Evolutionary conservation across 2,329 filamentous ascomycete species (phyloP), one percentile per base, ranked within the genome.

Genomic region (Exophiala phaeomuriformis): DNA sequence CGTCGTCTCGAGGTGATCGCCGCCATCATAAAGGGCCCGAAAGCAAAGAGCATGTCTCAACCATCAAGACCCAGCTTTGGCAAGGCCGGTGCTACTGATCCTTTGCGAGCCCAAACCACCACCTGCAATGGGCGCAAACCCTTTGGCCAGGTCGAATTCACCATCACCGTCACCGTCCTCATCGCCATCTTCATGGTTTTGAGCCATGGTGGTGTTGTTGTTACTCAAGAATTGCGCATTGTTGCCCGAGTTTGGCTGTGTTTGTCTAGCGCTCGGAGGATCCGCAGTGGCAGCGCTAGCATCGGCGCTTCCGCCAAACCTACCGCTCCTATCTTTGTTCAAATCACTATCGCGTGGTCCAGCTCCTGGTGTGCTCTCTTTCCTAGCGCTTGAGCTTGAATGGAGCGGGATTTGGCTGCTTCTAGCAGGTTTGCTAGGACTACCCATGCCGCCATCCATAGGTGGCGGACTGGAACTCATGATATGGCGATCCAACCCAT

Each of bases 381-480:
- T 66, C 27, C 66, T 64, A 33, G 66, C 65, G n/a, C 69, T 64
- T 12, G 69, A 65, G 47, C 65, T 67, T 3, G 64, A 64, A 9
- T 63, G 68, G 7, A 40, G 30, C 30, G 59, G 47, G 31, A 47
- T 45, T 32, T 53, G 55, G 47, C 57, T 53, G 41, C 62, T 47
- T 52, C 61, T 57, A 44, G 68, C 68, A 0, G 69, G 68, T 47
- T 75, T 75, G 35, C 71, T 75, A 1, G 74, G 74, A 56, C 65
- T 67, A 5, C 63, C 64, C 48, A 71, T 71, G 7, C 65, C 67
- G 7, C 71, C 61, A 60, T 75, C 74, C 31, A 73, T 69, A 12
- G 73, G 74, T 5, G 73, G 74, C 3, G 73, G 73, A 59, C 73
- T 75, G 53, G 72, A 75, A 54, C 73, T 75, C 51, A 72, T 72